Base-by-base conservation (phyloP, 441 rosid genomes). In the Flueggea neowawraea region DNA sequence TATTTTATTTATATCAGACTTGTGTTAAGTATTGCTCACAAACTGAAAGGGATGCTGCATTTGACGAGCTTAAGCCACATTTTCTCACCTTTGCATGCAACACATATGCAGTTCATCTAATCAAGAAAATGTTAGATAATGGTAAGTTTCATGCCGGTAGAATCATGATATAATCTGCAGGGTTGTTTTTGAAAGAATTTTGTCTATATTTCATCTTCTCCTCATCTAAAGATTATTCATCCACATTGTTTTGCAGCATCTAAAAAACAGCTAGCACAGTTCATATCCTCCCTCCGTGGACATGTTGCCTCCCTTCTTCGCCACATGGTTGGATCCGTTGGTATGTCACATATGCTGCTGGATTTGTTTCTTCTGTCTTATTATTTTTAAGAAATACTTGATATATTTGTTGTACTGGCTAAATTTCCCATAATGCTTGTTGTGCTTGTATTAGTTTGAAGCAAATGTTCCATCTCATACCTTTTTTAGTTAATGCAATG, bases 271-370 rank as follows among this genome's bases (percentile, higher is more conserved):
- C 80, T 85, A 50, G 67, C 83, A 31, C 83, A 73, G 60, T 77
- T 88, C 82, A 82, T 95, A 64, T 87, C 92, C 70, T 73, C 76
- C 54, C 88, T 92, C 52, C 88, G 77, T 52, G 97, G 98, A 64
- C 85, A 79, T 69, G 94, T 83, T 56, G 95, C 96, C 41, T n/a
- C 82, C 58, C 91, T 88, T 67, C 96, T 95, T 62, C 85, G 98
- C 31, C 91, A 95, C 71, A 80, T 81, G 89, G 91, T 88, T 74
- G 98, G 96, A 73, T 92, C 98, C 55, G 80, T 83, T 72, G 96
- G 99, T 95, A 84, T 57, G 90, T 73, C 74, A 48, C 6, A 31
- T 51, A 36, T 12, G 39, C 3, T 22, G 28, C 31, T 2, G 16
- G 28, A 52, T 16, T 15, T 22, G 13, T 44, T 57, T 54, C n/a